A percentile compares a stretch with the other conserved stretches of the same genome.
These are phyloP conservation scores for Plasmopara viticola DNA, from an alignment of 352 stramenopile species.

Conservation along the genomic window DNA sequence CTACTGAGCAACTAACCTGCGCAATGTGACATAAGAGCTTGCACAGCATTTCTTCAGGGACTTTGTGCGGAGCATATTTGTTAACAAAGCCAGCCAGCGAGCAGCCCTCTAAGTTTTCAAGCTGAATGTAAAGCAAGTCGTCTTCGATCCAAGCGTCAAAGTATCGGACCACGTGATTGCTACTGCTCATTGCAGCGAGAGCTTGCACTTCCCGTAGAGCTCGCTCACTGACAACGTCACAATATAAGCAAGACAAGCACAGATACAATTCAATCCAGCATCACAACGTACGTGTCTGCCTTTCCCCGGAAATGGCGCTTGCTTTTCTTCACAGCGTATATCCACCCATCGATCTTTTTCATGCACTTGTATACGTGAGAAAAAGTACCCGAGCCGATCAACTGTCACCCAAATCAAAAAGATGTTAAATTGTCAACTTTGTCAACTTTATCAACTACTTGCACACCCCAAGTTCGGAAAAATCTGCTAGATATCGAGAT, in stretches of 20 bases:
- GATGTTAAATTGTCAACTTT: conserved; percentile 2
- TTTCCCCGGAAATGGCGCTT: conserved; percentile 77
- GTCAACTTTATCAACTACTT: conserved; percentile 1
- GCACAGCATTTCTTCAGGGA: conserved; percentile 68
- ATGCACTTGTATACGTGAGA: conserved; percentile 84
- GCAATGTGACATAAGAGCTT: conserved; percentile 73
- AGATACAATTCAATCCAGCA: background rate
- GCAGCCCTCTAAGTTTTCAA: conserved; percentile 67
- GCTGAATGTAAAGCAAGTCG: conserved; percentile 83
- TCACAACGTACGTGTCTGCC: conserved; percentile 65
- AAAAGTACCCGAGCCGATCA: conserved; percentile 80
- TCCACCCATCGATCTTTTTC: conserved; percentile 84
- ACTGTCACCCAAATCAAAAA: conserved; percentile 19
- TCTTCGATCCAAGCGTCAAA: conserved; percentile 87
- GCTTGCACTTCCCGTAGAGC: conserved; percentile 78
- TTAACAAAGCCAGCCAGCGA: conserved; percentile 60
- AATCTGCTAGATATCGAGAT: conserved; percentile 76
- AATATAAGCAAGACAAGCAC: background rate
- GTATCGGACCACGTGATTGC: conserved; percentile 78
- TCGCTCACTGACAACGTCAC: conserved; percentile 37
- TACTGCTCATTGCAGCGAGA: conserved; percentile 68
- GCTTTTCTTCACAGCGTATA: conserved; percentile 85
- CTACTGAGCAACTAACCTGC: conserved; percentile 26
- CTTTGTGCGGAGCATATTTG: conserved; percentile 50
- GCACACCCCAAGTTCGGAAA: conserved; percentile 62